Base-by-base conservation (phyloP, 2,329 filamentous ascomycete genomes). In the Graphiopsis chlorocephala region DNA sequence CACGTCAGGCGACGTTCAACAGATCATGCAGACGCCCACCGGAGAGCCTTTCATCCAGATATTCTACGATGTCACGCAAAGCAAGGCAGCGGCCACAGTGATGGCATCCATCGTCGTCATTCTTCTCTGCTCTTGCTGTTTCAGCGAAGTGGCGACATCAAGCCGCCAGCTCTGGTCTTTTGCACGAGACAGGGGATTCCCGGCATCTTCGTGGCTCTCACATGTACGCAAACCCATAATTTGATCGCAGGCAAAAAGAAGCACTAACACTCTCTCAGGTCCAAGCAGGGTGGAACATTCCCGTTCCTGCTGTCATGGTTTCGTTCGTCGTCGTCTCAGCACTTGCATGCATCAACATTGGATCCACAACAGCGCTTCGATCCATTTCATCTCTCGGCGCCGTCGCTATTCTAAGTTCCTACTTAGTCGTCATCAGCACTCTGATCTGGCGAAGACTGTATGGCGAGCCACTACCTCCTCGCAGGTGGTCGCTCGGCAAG, bases 141-240 rank as follows among this genome's bases (percentile, higher is more conserved):
- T 79, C 55, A 74, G 70, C 48, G 72, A 74, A 53, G 70, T 78
- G 1, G 78, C 78, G 2, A 77, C 78, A 1, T 73, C 77, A 7
- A 77, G 75, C 26, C 71, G 76, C 50, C 75, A 80, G 68, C 67
- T 78, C n/a, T 76, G 73, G 69, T 70, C 76, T 14, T 81, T 80
- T 65, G 76, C 78, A 2, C 73, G 78, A 45, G 78, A 80, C 61
- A 66, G 73, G 23, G 77, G 75, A 0, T 63, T 76, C 23, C 77
- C 74, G 12, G 48, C 29, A 20, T 63, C 61, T 35, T 56, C 50
- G n/a, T 63, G 61, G 61, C 61, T 63, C 33, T 56, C 50, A 8
- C 25, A 63, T 23, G 61, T 63, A 48, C 12, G 38, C 6, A 42
- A 25, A 47, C 42, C 5, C 29, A 14, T n/a, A 8, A 25, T 12